These are phyloP conservation scores for Phyllosticta ampelicida DNA, from an alignment of 2,329 filamentous ascomycete species.

Conservation along the genomic window DNA sequence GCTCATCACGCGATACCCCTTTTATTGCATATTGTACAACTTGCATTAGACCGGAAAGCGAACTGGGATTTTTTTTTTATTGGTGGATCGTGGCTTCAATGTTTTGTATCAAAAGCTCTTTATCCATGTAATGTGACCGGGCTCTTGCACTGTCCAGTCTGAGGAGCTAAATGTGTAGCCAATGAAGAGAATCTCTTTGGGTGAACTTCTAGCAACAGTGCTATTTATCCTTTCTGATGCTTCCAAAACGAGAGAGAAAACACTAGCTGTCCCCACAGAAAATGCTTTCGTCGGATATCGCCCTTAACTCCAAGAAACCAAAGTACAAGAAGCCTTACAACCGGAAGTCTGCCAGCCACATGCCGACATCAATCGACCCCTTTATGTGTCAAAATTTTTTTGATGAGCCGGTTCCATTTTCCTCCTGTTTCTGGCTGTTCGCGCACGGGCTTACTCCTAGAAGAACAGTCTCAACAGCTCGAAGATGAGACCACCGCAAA, in stretches of 20 bases:
- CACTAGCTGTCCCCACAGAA: background rate
- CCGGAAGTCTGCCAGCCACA: background rate
- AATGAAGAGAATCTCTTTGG: background rate
- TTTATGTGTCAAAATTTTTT: no score
- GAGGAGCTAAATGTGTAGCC: background rate
- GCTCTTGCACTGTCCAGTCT: background rate
- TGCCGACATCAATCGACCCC: background rate
- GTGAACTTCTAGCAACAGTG: background rate
- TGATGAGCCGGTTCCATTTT: no score
- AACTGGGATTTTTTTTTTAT: background rate
- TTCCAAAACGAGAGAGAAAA: background rate
- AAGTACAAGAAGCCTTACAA: background rate
- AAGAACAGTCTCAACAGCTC: constrained; percentile 44
- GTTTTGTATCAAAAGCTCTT: background rate
- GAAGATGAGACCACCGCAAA: constrained; percentile 50
- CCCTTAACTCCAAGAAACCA: background rate
- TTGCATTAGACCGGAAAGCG: background rate
- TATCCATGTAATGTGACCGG: background rate
- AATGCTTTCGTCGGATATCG: background rate
- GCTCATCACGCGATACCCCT: background rate
- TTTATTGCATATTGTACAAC: background rate
- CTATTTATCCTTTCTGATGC: background rate
- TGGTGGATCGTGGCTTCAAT: background rate
- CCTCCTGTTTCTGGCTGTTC: no score
- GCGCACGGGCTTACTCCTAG: background rate